These are phyloP conservation scores for Wolfiporia cocos DNA, from an alignment of 1,284 basidiomycete species.

Conservation along the genomic window DNA sequence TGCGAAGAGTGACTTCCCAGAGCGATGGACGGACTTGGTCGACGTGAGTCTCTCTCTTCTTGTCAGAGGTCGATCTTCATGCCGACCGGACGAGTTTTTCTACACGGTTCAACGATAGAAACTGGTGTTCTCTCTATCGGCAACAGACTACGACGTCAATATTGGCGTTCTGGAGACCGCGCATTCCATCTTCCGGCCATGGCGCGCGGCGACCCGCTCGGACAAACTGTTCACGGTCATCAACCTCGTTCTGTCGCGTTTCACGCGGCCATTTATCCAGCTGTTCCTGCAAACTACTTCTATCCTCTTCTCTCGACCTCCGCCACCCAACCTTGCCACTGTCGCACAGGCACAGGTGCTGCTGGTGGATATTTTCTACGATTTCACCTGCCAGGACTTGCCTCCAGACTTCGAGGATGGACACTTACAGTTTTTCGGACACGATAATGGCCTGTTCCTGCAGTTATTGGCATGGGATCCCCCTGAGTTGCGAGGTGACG, in stretches of 20 bases:
- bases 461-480: constrained; percentile 79
- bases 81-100: background rate
- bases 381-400: constrained; percentile 92
- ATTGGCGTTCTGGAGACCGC: constrained; percentile 90
- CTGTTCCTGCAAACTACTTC: constrained; percentile 69
- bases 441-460: constrained; percentile 66
- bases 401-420: constrained; percentile 93
- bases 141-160: constrained; percentile 80
- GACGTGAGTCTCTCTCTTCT: constrained; percentile 14
- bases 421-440: constrained; percentile 76
- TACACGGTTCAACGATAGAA: constrained; percentile 42
- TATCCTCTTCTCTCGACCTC: constrained; percentile 39
- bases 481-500: constrained; percentile 63
- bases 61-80: too few species aligned
- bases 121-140: constrained; percentile 76
- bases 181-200: constrained; percentile 92
- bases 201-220: constrained; percentile 88
- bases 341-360: constrained; percentile 75
- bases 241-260: constrained; percentile 85
- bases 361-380: constrained; percentile 87
- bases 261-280: constrained; percentile 80
- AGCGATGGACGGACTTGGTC: constrained; percentile 79
- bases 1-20: constrained; percentile 84
- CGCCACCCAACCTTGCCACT: constrained; percentile 36
- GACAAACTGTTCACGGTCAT: constrained; percentile 89